Percentiles rank a stretch among this genome's conserved stretches.
phyloP scores from a whole-genome alignment of 345 rosid species.

The Trapa incisa region DNA sequence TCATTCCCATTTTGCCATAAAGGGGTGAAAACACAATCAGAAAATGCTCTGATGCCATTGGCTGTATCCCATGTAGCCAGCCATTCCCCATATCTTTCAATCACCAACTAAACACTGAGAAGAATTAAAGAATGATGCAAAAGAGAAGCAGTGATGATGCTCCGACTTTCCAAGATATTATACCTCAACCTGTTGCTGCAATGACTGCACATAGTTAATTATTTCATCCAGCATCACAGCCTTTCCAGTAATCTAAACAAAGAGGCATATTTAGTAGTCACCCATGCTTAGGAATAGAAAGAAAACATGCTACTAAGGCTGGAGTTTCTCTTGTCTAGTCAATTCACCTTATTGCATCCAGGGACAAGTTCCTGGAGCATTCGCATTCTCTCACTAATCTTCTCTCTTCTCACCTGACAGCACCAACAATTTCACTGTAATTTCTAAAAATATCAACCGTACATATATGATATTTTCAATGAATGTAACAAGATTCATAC shows the following conservation, averaged over 20 bases:
- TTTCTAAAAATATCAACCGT: conserved; percentile 1
- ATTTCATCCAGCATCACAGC: conserved; percentile 99
- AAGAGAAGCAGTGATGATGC: background rate
- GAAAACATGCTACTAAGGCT: background rate
- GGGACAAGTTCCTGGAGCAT: conserved; percentile 97
- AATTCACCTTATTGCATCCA: conserved; percentile 79
- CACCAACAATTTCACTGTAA: background rate
- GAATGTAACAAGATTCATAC: background rate
- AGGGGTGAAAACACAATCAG: background rate
- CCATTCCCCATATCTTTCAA: background rate
- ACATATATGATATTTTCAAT: background rate
- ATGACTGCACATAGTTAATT: conserved; percentile 90
- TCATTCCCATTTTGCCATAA: background rate
- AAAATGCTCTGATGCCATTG: background rate
- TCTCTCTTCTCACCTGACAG: conserved; percentile 86
- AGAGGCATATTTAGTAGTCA: conserved; percentile 12
- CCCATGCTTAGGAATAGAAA: background rate
- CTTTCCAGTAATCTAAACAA: conserved; percentile 77
- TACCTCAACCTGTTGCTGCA: conserved; percentile 99
- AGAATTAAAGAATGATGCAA: background rate
- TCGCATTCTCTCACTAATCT: conserved; percentile 94
- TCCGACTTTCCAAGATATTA: conserved; percentile 13
- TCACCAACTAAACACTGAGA: background rate
- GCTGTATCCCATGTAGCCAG: background rate
- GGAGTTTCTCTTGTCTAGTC: background rate